phyloP scores from a whole-genome alignment of 371 early-diverging fungal genomes.

The Apophysomyces variabilis region DNA sequence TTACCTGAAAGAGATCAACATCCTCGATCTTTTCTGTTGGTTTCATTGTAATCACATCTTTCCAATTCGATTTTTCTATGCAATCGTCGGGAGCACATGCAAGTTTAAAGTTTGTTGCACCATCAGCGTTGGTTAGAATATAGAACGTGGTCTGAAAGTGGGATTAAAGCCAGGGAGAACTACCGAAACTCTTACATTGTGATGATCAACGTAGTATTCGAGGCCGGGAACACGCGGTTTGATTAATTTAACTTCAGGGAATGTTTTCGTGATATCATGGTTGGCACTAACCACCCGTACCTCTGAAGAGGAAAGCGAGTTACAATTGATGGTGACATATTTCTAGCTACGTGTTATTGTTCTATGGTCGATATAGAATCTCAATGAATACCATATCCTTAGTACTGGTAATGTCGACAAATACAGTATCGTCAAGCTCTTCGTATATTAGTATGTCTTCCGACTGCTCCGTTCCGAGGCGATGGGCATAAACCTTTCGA shows the following conservation, averaged over 20 bases:
- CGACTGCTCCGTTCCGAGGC: conserved; percentile 56
- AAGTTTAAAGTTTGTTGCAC: conserved; percentile 65
- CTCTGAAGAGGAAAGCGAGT: conserved; percentile 77
- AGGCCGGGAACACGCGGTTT: conserved; percentile 63
- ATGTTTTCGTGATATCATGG: conserved; percentile 39
- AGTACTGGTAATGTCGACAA: conserved; percentile 81
- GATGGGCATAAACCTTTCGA: conserved; percentile 59
- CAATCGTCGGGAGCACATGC: conserved; percentile 50
- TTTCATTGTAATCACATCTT: conserved; percentile 62
- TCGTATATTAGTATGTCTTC: conserved; percentile 70
- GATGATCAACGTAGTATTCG: conserved; percentile 85
- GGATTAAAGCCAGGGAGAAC: neutral
- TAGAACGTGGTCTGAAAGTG: conserved; percentile 61
- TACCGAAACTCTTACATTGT: conserved; percentile 52
- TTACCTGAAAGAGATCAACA: conserved; percentile 78
- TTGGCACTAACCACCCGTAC: conserved; percentile 61
- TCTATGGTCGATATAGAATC: neutral
- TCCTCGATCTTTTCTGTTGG: conserved; percentile 79
- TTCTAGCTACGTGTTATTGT: conserved; percentile 29
- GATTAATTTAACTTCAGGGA: conserved; percentile 52
- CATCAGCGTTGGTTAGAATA: conserved; percentile 74
- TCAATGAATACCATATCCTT: conserved; percentile 66
- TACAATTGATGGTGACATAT: conserved; percentile 77
- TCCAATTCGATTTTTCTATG: conserved; percentile 57
- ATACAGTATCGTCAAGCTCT: conserved; percentile 69